Base-by-base conservation (phyloP, 1,284 basidiomycete genomes). In the Trichosporon inkin region DNA sequence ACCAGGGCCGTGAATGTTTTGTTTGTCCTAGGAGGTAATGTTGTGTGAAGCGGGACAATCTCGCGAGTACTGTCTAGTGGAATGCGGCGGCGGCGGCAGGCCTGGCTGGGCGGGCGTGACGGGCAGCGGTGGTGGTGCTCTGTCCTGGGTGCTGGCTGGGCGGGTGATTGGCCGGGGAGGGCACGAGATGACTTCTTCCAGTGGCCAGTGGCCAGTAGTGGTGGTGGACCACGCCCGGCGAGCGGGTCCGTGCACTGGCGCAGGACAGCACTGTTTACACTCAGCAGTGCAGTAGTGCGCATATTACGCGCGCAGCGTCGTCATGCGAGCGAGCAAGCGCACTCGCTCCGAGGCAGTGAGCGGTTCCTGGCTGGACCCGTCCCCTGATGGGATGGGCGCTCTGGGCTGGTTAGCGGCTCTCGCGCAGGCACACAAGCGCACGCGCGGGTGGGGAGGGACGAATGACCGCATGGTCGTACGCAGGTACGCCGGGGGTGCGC, bases 31-130 rank as follows among this genome's bases (percentile, higher is more conserved):
- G 44, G 22, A 7, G 44, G 24, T 49, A 49, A 49, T 49, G 44
- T 49, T 49, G 44, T 49, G 44, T 11, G 8, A 32, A 22, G 44
- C 44, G 44, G 44, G 44, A 49, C 24, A 49, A 49, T 49, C 44
- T 28, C 22, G 28, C 24, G 28, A 49, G 44, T 32, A 49, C 22
- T 10, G 22, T 49, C 44, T n/a, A 24, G 44, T 16, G 44, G 44
- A 49, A 17, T 32, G 44, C 44, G 44, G 28, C 16, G 44, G 24
- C 28, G 14, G 44, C 44, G 22, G 41, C 28, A 16, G 44, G n/a
- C 22, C n/a, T 20, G 16, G 24, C 41, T 47, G 41, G 41, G 20
- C 36, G 13, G 13, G 36, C 36, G 36, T 14, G 36, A 38, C 36
- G 3, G 36, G 3, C 16, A 10, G 13, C 13, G 36, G 13, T 38